Conservation (phyloP, 2,329 filamentous ascomycete species). For the Capronia epimyces region DNA sequence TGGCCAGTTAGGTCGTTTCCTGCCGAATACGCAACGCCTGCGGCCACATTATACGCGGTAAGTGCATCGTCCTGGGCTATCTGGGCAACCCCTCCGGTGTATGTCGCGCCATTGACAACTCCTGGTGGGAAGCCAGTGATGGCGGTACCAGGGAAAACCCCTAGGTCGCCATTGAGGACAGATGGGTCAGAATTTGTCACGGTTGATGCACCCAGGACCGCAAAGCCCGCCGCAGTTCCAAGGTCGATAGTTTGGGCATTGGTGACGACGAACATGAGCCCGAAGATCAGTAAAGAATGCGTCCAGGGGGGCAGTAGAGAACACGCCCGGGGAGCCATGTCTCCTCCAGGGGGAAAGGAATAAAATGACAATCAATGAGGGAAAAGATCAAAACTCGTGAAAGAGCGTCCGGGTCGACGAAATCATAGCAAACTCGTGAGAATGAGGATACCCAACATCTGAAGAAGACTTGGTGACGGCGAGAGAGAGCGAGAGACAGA, state of each 20-base stretch:
- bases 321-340: too few species aligned
- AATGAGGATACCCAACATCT: too few species aligned
- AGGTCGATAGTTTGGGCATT: slow-evolving; percentile 3
- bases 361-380: too few species aligned
- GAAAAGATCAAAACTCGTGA: too few species aligned
- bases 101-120: background rate
- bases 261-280: background rate
- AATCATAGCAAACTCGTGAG: too few species aligned
- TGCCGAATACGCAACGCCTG: background rate
- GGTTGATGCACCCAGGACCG: background rate
- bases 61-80: slow-evolving; percentile 1
- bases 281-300: background rate
- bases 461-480: too few species aligned
- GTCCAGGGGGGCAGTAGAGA: background rate
- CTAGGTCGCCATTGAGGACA: slow-evolving; percentile 2
- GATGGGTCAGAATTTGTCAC: background rate
- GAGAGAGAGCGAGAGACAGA: too few species aligned
- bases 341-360: too few species aligned
- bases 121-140: slow-evolving; percentile 3
- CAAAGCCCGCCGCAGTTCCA: background rate
- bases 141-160: background rate
- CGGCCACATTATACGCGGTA: slow-evolving; percentile 2
- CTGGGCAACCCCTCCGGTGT: slow-evolving; percentile 1
- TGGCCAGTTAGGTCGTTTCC: slow-evolving; percentile 3
- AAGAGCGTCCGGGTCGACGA: too few species aligned